Conservation (phyloP, 192 early-diverging fungal species). For the Umbelopsis sp. region DNA sequence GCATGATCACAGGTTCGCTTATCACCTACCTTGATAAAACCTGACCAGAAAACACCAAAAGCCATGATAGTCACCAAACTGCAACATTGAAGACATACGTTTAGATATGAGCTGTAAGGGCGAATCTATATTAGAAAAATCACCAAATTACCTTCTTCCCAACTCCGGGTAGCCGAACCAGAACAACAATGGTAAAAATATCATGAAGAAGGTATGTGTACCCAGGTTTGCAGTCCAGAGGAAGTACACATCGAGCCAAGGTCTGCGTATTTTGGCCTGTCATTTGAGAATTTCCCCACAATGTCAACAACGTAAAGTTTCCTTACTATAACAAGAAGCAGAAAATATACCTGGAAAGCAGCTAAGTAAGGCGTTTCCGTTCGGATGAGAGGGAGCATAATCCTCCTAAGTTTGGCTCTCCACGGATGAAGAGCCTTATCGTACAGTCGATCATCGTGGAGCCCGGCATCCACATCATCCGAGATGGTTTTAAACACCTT, state of each 20-base stretch:
- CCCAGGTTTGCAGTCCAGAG: slow-evolving; percentile 76
- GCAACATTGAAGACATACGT: neutral
- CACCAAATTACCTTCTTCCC: slow-evolving; percentile 51
- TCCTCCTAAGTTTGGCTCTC: slow-evolving; percentile 45
- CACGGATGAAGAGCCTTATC: slow-evolving; percentile 49
- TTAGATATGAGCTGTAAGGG: neutral
- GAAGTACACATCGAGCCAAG: slow-evolving; percentile 66
- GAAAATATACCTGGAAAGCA: slow-evolving; percentile 49
- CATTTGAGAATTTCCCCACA: neutral
- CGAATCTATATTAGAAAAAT: neutral
- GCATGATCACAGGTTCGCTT: neutral
- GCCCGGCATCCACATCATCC: slow-evolving; percentile 53
- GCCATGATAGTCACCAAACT: slow-evolving; percentile 43
- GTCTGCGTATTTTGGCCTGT: slow-evolving; percentile 48
- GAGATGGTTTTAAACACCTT: slow-evolving; percentile 35
- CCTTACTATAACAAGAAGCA: neutral
- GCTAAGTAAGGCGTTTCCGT: slow-evolving; percentile 51
- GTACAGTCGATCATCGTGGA: slow-evolving; percentile 54
- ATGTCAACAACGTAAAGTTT: neutral
- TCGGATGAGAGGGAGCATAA: slow-evolving; percentile 47
- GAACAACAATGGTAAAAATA: slow-evolving; percentile 78
- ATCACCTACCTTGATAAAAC: slow-evolving; percentile 57
- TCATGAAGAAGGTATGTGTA: slow-evolving; percentile 87
- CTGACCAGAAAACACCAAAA: slow-evolving; percentile 60
- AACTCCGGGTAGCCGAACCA: slow-evolving; percentile 75